Base-by-base conservation (phyloP, 2,329 filamentous ascomycete species). In the Colletotrichum sidae region DNA sequence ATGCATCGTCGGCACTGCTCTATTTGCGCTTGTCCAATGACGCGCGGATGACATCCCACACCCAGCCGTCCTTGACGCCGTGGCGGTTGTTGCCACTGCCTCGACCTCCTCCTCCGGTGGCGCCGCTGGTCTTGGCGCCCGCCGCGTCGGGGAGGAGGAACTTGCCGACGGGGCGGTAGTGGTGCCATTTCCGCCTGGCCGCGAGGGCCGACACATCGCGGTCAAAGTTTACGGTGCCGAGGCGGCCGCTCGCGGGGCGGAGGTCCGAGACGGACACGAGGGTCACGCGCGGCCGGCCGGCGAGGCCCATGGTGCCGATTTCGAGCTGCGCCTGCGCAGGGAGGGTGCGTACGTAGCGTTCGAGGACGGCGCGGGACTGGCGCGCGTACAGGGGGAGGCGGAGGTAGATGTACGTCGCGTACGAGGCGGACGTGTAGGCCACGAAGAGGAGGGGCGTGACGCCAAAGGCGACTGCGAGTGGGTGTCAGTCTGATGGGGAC, bases 331-430 rank as follows among this genome's bases (percentile, higher is more conserved):
- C 77, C 10, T 78, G 71, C 4, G 82, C 77, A 2, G 86, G 83
- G 2, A 86, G 75, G 35, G 75, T 72, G 51, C 72, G 76, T 38
- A 85, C 77, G 72, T 86, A 90, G 59, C 83, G 82, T 63, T 83
- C 77, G 25, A 91, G 79, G 54, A 83, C 77, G 35, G 84, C 78
- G 39, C 84, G 85, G 1, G 89, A 91, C 44, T 82, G 77, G 49
- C 91, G 87, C 13, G 90, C 91, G 69, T 85, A 86, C 1, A 81
- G 75, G 0, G 93, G 93, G 2, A 94, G 81, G 25, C 86, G 85
- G 54, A 96, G 79, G 75, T 92, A 88, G 65, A 96, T 83, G 72
- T 89, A 88, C 45, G 88, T 88, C 8, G 95, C 91, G 72, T 91
- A 92, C 3, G 92, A 91, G 0, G 87, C 83, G 2, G 90, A 88